Evolutionary conservation across 495 filamentous ascomycete genomes (phyloP), one percentile per base, ranked within the genome.

Genomic region (Penicillium diatomitis): DNA sequence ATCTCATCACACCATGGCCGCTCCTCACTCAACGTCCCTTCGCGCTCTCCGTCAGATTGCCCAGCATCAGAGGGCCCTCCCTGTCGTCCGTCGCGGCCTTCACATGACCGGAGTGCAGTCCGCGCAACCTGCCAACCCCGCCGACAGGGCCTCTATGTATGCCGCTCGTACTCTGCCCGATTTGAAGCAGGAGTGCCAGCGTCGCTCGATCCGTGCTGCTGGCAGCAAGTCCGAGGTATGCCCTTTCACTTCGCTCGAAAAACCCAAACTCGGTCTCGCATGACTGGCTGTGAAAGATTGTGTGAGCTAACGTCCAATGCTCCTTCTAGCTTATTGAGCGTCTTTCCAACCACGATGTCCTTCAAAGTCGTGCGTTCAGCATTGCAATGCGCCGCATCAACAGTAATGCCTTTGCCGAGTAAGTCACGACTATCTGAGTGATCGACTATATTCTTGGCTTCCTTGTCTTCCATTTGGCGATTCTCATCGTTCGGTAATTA

Each of bases 101-200:
- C 73, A 77, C 66, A 81, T 82, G 53, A 71, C 74, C 33, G 77
- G 77, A 46, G 69, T 67, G n/a, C 67, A 75, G 51, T 72, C 72
- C 37, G 76, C 64, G 51, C 68, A 69, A 47, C 60, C 63, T 30
- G 60, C 61, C 56, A 64, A 66, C 46, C 56, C 62, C 32, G 50
- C 63, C 43, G 63, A 72, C 44, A 60, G 57, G 50, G 53, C 68
- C 29, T 63, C 68, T 47, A 48, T 65, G 34, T 71, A 70, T 46
- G 50, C 62, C 36, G 59, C 58, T 60, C 58, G 61, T 51, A 67
- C 36, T 31, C 43, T 73, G 12, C 50, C 64, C 27, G 70, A 73
- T 39, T 67, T 73, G 47, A 67, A 70, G 61, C 38, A 28, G 29
- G 70, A 73, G 44, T 73, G 70, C 53, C 57, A 64, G 48, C 64